These are phyloP conservation scores for Linanthus parryae DNA, from an alignment of 148 eudicot species.

Conservation along the genomic window DNA sequence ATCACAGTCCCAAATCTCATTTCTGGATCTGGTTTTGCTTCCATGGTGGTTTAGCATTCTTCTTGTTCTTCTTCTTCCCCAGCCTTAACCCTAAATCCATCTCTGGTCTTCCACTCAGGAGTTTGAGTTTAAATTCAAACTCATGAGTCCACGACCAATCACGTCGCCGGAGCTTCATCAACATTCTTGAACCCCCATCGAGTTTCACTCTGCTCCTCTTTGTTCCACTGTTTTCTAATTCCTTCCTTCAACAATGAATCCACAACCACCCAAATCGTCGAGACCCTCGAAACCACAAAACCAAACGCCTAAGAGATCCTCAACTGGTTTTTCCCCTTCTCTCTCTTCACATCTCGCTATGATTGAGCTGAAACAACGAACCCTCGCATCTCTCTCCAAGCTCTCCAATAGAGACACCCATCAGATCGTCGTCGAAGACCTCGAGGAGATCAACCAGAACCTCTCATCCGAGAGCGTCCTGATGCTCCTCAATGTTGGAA, in stretches of 20 bases:
- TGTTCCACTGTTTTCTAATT: not conserved
- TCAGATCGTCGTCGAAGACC: conserved; percentile 87
- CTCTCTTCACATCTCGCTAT: conserved; percentile 78
- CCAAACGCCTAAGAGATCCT: too few species aligned
- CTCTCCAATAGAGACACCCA: conserved; percentile 94
- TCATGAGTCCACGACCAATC: too few species aligned
- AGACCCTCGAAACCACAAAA: conserved; percentile 16
- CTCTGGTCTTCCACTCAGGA: too few species aligned
- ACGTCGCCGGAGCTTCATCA: too few species aligned
- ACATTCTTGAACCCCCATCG: not conserved
- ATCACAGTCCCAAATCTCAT: too few species aligned
- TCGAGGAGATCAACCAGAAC: conserved; percentile 52
- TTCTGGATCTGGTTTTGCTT: too few species aligned
- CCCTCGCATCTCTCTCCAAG: conserved; percentile 69
- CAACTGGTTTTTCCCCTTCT: too few species aligned
- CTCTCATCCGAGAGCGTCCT: conserved; percentile 61
- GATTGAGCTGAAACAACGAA: conserved; percentile 81
- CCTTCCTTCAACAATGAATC: not conserved
- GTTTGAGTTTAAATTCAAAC: too few species aligned
- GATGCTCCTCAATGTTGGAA: conserved; percentile 73
- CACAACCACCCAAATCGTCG: not conserved
- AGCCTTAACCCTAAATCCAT: too few species aligned
- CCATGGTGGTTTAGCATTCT: too few species aligned
- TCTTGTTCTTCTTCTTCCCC: too few species aligned
- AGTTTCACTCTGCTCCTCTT: too few species aligned